Percentiles rank a stretch among this genome's conserved stretches.
phyloP scores from a whole-genome alignment of 345 rosid genomes.

The Lagerstroemia speciosa region DNA sequence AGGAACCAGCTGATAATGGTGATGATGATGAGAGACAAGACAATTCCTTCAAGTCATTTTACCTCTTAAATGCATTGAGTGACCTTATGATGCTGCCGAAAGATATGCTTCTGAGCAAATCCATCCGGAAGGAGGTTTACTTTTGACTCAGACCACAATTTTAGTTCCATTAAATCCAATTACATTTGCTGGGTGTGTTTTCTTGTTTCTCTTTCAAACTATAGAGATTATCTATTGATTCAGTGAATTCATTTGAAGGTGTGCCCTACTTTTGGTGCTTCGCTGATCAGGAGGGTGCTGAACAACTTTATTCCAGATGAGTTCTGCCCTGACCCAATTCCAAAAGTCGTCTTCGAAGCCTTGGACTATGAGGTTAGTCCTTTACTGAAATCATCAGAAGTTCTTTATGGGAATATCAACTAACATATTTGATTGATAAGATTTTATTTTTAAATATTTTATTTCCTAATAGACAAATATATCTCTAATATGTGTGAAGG shows the following conservation, averaged over 20 bases:
- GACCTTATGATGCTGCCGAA: constrained; percentile 99
- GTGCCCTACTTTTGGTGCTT: constrained; percentile 70
- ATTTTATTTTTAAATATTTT: no score
- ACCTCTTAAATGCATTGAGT: constrained; percentile 79
- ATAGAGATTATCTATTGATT: not conserved
- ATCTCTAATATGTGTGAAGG: not conserved
- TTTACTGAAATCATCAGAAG: not conserved
- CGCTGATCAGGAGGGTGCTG: constrained; percentile 71
- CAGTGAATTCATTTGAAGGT: constrained; percentile 38
- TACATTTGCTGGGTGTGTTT: not conserved
- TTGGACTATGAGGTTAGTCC: constrained; percentile 59
- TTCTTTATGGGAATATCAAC: no score
- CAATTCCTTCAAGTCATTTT: constrained; percentile 57
- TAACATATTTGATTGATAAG: no score
- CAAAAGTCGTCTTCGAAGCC: constrained; percentile 66
- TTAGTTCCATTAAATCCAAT: not conserved
- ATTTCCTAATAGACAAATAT: no score
- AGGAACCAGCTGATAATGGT: constrained; percentile 12
- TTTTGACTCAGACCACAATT: not conserved
- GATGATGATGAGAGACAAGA: constrained; percentile 35
- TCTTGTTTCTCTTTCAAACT: not conserved
- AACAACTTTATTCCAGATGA: constrained; percentile 68
- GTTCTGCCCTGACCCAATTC: constrained; percentile 90
- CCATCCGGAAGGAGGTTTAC: constrained; percentile 73
- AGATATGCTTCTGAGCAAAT: constrained; percentile 66